Percentiles rank a stretch among this genome's conserved stretches.
Evolutionary conservation across 1,284 basidiomycete genomes (phyloP).

Genomic region (Tranzscheliella williamsii): DNA sequence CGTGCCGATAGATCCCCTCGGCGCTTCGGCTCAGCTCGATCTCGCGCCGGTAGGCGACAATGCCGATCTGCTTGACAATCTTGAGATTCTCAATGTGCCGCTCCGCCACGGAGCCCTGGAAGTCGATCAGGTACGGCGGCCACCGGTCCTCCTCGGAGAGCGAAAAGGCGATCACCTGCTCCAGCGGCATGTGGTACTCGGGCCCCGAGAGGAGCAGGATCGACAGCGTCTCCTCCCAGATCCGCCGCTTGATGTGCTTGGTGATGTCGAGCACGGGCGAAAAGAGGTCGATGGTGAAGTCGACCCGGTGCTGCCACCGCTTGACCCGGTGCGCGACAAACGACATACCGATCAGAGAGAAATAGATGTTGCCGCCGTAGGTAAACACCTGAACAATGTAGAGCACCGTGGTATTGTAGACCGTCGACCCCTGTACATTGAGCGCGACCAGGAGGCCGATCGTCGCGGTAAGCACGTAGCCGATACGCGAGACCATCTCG

Average conservation of each 20-base stretch:
- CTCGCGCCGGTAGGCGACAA: conserved; percentile 20
- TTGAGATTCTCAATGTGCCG: conserved; percentile 79
- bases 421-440: conserved; percentile 40
- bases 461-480: conserved; percentile 71
- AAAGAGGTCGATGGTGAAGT: conserved; percentile 80
- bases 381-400: conserved; percentile 39
- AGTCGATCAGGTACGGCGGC: conserved; percentile 74
- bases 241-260: conserved; percentile 71
- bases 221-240: conserved; percentile 81
- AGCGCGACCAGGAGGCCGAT: conserved; percentile 67
- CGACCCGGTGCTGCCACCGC: conserved; percentile 70
- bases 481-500: conserved; percentile 73
- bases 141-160: conserved; percentile 68
- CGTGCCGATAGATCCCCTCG: conserved; percentile 16
- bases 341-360: conserved; percentile 38
- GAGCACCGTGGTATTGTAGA: conserved; percentile 51
- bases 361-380: conserved; percentile 51
- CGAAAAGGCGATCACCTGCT: conserved; percentile 69
- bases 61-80: conserved; percentile 63
- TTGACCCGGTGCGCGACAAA: conserved; percentile 45
- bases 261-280: conserved; percentile 74
- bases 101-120: conserved; percentile 72
- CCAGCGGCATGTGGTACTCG: conserved; percentile 69
- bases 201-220: conserved; percentile 70
- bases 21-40: conserved; percentile 23